Evolutionary conservation across 768 basidiomycete species (phyloP).

Genomic region (Lanmaoa rubissima): DNA sequence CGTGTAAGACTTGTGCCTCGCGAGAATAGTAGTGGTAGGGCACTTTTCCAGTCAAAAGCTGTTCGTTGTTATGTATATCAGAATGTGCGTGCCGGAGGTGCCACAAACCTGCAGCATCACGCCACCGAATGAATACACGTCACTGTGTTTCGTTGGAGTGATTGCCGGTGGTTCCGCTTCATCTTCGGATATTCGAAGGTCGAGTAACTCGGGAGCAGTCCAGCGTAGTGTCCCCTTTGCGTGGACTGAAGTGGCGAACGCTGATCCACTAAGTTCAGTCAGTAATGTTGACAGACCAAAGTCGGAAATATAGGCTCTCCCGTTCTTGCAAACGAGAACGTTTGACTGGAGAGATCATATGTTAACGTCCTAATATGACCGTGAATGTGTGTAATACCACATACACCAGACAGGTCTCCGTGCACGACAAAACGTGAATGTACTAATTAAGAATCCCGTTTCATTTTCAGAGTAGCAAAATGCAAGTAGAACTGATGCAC

Average conservation of each 20-base stretch:
- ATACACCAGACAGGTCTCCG: constrained; percentile 24
- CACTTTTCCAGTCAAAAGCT: constrained; percentile 14
- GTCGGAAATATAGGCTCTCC: constrained; percentile 31
- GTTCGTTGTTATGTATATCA: background rate
- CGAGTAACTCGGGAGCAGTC: constrained; percentile 33
- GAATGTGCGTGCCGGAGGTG: background rate
- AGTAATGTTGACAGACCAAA: constrained; percentile 46
- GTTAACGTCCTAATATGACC: background rate
- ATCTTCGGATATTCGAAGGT: constrained; percentile 9
- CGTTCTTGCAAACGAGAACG: constrained; percentile 13
- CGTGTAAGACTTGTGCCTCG: constrained; percentile 11
- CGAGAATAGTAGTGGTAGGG: constrained; percentile 13
- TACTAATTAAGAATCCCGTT: constrained; percentile 1
- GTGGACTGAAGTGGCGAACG: constrained; percentile 37
- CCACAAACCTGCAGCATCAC: constrained; percentile 26
- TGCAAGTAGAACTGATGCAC: background rate
- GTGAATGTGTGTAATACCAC: background rate
- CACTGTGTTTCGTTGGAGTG: constrained; percentile 9
- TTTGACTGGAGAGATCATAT: constrained; percentile 8
- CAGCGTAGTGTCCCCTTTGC: constrained; percentile 30
- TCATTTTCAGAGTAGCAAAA: background rate
- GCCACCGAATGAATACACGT: constrained; percentile 28
- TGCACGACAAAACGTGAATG: constrained; percentile 18
- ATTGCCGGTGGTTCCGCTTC: constrained; percentile 12
- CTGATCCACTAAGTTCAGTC: constrained; percentile 35